phyloP scores from a whole-genome alignment of 345 rosid species.

The Punica granatum region DNA sequence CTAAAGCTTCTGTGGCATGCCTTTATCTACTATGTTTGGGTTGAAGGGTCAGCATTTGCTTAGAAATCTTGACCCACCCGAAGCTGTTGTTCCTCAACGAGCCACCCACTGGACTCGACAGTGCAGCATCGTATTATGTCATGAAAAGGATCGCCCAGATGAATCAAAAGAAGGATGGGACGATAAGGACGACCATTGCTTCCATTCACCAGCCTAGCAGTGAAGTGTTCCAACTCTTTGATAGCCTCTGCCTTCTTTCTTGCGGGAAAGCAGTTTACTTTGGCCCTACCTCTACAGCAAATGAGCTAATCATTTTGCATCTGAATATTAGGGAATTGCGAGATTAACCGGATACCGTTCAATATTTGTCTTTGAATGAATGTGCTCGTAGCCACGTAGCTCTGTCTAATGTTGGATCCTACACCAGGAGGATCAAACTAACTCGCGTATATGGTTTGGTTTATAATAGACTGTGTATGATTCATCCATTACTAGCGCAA shows the following conservation, averaged over 20 bases:
- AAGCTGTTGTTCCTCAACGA: constrained; percentile 40
- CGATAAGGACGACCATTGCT: constrained; percentile 22
- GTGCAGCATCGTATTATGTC: constrained; percentile 41
- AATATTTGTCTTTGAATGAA: too few relatives aligned
- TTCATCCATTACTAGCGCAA: too few relatives aligned
- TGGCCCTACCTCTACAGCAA: constrained; percentile 14
- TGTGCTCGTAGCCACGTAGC: too few relatives aligned
- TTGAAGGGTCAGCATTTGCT: constrained; percentile 46
- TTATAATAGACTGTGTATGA: not conserved
- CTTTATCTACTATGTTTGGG: too few relatives aligned
- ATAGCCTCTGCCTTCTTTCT: constrained; percentile 34
- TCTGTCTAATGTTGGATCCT: too few relatives aligned
- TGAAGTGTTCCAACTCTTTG: constrained; percentile 30
- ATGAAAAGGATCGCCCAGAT: constrained; percentile 20
- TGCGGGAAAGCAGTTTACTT: constrained; percentile 35
- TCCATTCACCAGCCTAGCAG: constrained; percentile 46
- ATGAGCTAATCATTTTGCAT: not conserved
- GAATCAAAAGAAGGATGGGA: constrained; percentile 19
- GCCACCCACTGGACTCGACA: constrained; percentile 46
- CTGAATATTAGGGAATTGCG: too few relatives aligned
- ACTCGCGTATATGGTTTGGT: not conserved
- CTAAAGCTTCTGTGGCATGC: too few relatives aligned
- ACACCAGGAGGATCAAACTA: not conserved
- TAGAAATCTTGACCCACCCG: constrained; percentile 39
- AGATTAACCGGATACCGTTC: not conserved